Base-by-base conservation (phyloP, 163 green algal species). In the Prototheca wickerhamii region DNA sequence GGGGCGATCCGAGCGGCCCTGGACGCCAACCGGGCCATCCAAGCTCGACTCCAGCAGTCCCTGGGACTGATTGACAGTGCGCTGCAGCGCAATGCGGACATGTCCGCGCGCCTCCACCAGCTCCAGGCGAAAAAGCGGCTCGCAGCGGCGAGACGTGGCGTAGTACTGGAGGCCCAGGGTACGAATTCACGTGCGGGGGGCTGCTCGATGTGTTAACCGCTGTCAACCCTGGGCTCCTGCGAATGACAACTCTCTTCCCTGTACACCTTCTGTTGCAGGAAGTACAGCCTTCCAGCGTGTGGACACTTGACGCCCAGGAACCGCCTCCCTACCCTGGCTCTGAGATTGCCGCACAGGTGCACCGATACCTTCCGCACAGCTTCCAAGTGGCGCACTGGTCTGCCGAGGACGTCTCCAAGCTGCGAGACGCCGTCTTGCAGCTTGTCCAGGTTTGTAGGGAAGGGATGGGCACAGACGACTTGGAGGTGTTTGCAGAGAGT, bases 1-100 rank as follows among this genome's bases (percentile, higher is more conserved):
- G 32, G 26, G 17, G 32, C 58, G 8, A 15, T 69, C 50, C 21
- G n/a, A 46, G 28, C 49, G 37, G 63, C 52, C 18, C 50, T 69
- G 23, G 50, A n/a, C 33, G 52, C 52, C 63, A 69, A 69, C 60
- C 32, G 33, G 51, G 26, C 32, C 28, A 33, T 69, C 18, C 63
- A 69, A 20, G 26, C 52, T 23, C 51, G 63, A 21, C 49, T 69
- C n/a, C 25, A 53, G 49, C 51, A 26, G 28, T 18, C 52, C 33
- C 12, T 63, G 18, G 40, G 6, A 25, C 54, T 51, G 23, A n/a
- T 63, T 12, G 49, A 62, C 7, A 46, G 31, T 46, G 63, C 49
- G 21, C 28, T 50, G 42, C 10, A 18, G 31, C 23, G 53, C n/a
- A 60, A 60, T n/a, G 53, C 53, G 7, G 53, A 25, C 12, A n/a